Conservation (phyloP, 345 rosid species). For the Arabis alpina region DNA sequence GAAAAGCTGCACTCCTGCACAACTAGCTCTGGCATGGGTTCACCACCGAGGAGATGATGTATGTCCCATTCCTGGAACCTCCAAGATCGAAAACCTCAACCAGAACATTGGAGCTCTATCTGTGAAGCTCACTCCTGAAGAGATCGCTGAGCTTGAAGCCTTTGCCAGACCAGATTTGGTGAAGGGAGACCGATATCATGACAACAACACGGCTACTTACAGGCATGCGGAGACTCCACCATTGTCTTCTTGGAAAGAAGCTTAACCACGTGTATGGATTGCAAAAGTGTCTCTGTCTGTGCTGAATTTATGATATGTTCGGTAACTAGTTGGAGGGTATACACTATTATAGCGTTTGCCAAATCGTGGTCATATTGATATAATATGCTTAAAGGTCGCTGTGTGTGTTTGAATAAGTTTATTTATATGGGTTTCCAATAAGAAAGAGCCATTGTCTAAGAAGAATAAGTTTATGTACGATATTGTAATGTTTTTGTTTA, state of each 20-base stretch:
- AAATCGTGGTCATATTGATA: not conserved
- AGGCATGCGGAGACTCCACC: slow-evolving; percentile 57
- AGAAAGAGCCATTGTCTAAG: not conserved
- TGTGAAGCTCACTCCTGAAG: slow-evolving; percentile 57
- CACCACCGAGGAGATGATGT: slow-evolving; percentile 71
- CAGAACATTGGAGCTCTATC: slow-evolving; percentile 64
- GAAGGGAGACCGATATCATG: slow-evolving; percentile 52
- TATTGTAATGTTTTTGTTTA: no score
- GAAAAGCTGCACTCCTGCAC: slow-evolving; percentile 64
- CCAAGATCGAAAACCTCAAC: slow-evolving; percentile 62
- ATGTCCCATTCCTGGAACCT: slow-evolving; percentile 68
- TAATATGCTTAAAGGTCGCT: not conserved
- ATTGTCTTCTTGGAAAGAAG: slow-evolving; percentile 56
- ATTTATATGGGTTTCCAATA: not conserved
- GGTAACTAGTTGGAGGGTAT: not conserved
- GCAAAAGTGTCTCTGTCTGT: not conserved
- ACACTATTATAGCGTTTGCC: not conserved
- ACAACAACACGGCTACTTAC: slow-evolving; percentile 16
- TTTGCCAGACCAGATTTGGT: slow-evolving; percentile 49
- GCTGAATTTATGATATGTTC: slow-evolving; percentile 4
- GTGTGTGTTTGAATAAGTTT: slow-evolving; percentile 1
- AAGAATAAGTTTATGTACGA: not conserved
- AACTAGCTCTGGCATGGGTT: slow-evolving; percentile 81
- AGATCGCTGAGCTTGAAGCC: slow-evolving; percentile 60
- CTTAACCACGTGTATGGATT: not conserved